Evolutionary conservation across 352 stramenopile species (phyloP).

Genomic region (Globisporangium alternatum): DNA sequence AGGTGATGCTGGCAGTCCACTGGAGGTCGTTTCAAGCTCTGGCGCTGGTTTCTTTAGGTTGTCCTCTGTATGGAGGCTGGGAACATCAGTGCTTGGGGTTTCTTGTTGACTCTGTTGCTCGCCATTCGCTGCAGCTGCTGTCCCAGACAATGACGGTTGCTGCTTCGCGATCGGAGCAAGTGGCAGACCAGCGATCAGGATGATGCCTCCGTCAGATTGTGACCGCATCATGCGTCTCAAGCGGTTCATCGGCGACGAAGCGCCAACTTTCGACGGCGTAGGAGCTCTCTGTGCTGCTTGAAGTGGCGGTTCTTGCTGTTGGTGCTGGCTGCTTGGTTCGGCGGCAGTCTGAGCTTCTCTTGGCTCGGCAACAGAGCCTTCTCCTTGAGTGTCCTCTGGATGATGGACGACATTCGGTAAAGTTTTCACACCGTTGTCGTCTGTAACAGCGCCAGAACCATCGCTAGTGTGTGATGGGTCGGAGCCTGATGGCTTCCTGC

Average conservation of each 20-base stretch:
- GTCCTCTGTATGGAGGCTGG: neutral
- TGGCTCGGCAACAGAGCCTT: neutral
- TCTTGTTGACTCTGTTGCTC: neutral
- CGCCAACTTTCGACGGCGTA: neutral
- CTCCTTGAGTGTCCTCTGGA: neutral
- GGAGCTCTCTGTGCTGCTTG: neutral
- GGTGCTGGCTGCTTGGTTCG: constrained; percentile 2
- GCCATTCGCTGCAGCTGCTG: neutral
- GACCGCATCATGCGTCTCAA: constrained; percentile 27
- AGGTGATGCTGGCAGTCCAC: neutral
- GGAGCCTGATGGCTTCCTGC: constrained; percentile 1
- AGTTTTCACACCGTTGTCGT: neutral
- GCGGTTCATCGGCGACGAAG: constrained; percentile 20
- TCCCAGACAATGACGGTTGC: neutral
- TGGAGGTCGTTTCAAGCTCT: neutral
- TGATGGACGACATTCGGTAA: neutral
- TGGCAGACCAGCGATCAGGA: neutral
- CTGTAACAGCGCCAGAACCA: neutral
- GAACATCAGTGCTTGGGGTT: neutral
- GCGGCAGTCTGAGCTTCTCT: neutral
- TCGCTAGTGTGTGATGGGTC: neutral
- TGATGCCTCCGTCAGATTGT: constrained; percentile 31
- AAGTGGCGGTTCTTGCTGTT: neutral
- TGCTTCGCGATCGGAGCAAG: neutral
- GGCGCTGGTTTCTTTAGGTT: neutral